These are phyloP conservation scores for Yamagishiella unicocca DNA, from an alignment of 139 green algal genomes.

Conservation along the genomic window DNA sequence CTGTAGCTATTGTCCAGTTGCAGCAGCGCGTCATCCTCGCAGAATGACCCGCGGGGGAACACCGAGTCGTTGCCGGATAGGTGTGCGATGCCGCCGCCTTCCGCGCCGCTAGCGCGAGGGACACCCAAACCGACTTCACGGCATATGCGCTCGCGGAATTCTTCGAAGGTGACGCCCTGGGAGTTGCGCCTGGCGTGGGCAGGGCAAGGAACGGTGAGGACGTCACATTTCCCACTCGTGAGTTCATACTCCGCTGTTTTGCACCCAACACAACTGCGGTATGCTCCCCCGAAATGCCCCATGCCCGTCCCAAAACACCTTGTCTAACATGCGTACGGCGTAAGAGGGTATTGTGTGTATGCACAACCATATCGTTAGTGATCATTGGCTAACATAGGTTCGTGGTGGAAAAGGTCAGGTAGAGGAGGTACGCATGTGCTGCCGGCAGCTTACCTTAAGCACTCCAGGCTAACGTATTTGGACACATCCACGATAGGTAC, in stretches of 20 bases:
- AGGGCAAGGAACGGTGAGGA: neutral
- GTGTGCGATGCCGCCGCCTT: neutral
- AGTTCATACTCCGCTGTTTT: no score
- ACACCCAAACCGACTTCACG: neutral
- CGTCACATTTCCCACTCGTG: no score
- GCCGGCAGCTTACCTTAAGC: slow-evolving; percentile 35
- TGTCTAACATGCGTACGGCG: no score
- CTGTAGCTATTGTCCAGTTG: slow-evolving; percentile 24
- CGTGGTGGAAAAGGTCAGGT: neutral
- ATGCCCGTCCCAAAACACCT: no score
- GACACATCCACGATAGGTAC: slow-evolving; percentile 15
- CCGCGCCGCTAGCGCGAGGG: neutral
- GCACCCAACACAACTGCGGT: no score
- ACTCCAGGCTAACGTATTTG: slow-evolving; percentile 39
- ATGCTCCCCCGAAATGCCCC: no score
- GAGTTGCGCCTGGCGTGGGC: slow-evolving; percentile 5
- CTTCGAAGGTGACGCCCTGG: slow-evolving; percentile 9
- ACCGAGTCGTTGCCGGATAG: neutral
- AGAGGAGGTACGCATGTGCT: no score
- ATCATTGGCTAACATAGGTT: no score
- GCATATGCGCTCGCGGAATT: slow-evolving; percentile 17
- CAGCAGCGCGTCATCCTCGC: slow-evolving; percentile 1
- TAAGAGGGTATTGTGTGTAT: no score
- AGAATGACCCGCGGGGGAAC: neutral
- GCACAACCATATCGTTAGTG: no score